phyloP scores from a whole-genome alignment of 345 rosid genomes.

The Pugionium dolabratum region DNA sequence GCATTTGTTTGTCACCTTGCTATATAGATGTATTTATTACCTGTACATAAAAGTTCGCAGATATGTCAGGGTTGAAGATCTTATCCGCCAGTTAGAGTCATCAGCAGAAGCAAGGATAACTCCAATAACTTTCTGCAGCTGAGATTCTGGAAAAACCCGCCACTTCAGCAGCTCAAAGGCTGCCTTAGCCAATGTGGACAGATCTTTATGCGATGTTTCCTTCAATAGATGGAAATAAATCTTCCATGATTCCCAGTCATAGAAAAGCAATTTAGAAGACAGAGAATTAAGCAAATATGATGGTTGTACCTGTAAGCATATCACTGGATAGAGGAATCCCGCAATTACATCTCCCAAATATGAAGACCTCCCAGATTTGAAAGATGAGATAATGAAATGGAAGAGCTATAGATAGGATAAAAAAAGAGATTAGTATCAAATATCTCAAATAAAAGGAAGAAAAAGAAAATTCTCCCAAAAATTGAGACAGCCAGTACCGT shows the following conservation, averaged over 20 bases:
- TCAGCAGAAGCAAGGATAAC: slow-evolving; percentile 69
- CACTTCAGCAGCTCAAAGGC: slow-evolving; percentile 93
- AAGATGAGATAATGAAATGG: slow-evolving; percentile 78
- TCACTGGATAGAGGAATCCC: slow-evolving; percentile 77
- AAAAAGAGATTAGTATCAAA: slow-evolving; percentile 18
- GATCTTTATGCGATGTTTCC: slow-evolving; percentile 98
- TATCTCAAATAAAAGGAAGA: slow-evolving; percentile 12
- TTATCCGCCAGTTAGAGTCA: slow-evolving; percentile 94
- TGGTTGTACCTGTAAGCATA: slow-evolving; percentile 80
- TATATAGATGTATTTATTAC: slow-evolving; percentile 43
- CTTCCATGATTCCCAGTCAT: slow-evolving; percentile 29
- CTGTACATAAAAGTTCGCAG: slow-evolving; percentile 95
- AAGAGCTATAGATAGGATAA: slow-evolving; percentile 55
- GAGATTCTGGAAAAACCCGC: slow-evolving; percentile 79
- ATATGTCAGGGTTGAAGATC: slow-evolving; percentile 91
- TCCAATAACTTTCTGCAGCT: slow-evolving; percentile 72
- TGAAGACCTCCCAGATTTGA: slow-evolving; percentile 96
- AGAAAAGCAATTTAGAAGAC: slow-evolving; percentile 13
- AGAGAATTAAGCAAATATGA: slow-evolving; percentile 7
- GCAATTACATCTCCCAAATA: slow-evolving; percentile 78
- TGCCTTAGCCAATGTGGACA: slow-evolving; percentile 92
- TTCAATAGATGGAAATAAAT: slow-evolving; percentile 40
- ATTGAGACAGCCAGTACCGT: slow-evolving; percentile 56
- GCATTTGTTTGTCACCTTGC: slow-evolving; percentile 25
- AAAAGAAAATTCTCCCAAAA: not conserved